These are phyloP conservation scores for Clavispora phyllophila DNA, from an alignment of 805 yeast genomes.

Conservation along the genomic window DNA sequence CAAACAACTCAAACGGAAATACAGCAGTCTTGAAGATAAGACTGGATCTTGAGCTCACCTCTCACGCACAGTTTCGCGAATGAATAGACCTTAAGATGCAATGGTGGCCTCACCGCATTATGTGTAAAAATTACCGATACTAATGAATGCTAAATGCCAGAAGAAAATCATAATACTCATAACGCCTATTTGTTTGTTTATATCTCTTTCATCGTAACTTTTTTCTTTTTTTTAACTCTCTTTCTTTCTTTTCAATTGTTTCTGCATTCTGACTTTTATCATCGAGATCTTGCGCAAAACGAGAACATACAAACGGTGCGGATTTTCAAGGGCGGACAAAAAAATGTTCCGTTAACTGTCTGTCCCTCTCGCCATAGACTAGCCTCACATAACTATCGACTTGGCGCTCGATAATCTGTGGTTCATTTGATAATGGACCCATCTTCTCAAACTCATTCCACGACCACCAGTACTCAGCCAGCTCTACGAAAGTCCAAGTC, in stretches of 20 bases:
- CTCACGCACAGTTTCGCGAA: too few species aligned
- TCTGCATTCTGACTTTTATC: background rate
- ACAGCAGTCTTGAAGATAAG: conserved; percentile 1
- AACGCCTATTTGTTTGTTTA: too few species aligned
- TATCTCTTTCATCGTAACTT: too few species aligned
- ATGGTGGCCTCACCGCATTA: too few species aligned
- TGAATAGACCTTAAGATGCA: too few species aligned
- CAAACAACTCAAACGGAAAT: conserved; percentile 24
- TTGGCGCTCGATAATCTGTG: background rate
- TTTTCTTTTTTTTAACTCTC: too few species aligned
- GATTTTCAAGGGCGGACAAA: background rate
- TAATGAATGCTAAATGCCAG: too few species aligned
- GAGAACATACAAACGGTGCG: background rate
- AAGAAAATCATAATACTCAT: too few species aligned
- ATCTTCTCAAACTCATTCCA: conserved; percentile 9
- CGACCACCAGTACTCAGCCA: conserved; percentile 7
- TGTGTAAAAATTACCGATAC: too few species aligned
- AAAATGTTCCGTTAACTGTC: background rate
- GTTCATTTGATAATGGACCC: conserved; percentile 7
- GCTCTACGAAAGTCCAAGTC: conserved; percentile 5
- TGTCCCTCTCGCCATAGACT: background rate
- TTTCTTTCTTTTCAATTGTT: background rate
- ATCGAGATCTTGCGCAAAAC: background rate
- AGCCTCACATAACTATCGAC: background rate
- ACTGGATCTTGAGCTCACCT: background rate